phyloP scores from a whole-genome alignment of 192 early-diverging fungal genomes.

The Coemansia sp. region DNA sequence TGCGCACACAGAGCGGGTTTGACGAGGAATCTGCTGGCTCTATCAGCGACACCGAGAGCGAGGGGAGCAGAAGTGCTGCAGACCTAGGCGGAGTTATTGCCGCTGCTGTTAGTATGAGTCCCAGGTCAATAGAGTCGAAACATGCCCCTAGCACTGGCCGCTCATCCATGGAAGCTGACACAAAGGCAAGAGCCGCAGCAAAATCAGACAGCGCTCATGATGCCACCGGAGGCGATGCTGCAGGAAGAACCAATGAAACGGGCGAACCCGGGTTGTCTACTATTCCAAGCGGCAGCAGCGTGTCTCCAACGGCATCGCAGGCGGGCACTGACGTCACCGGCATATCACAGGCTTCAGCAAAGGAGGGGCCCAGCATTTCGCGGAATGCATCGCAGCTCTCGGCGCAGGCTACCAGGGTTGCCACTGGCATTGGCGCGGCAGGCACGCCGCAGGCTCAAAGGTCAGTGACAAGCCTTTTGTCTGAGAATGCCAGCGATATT shows the following conservation, averaged over 20 bases:
- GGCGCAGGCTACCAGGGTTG: not conserved
- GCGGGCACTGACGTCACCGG: not conserved
- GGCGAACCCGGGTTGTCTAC: not conserved
- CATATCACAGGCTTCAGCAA: not conserved
- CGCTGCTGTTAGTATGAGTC: not conserved
- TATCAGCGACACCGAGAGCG: conserved; percentile 30
- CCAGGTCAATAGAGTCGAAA: not conserved
- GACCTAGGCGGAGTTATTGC: not conserved
- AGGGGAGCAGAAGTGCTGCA: not conserved
- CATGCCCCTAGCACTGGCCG: not conserved
- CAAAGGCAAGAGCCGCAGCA: not conserved
- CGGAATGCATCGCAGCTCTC: not conserved
- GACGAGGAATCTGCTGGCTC: conserved; percentile 7
- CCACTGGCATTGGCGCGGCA: not conserved
- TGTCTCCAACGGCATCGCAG: not conserved
- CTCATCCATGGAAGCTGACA: not conserved
- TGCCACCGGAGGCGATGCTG: not conserved
- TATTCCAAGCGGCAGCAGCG: not conserved
- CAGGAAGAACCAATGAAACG: not conserved
- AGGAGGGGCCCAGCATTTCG: not conserved
- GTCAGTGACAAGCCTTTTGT: not conserved
- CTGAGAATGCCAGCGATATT: not conserved
- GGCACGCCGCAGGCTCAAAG: not conserved
- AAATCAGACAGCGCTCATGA: not conserved
- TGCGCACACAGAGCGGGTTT: not conserved